A percentile compares a stretch with the other conserved stretches of the same genome.
Evolutionary conservation across 192 early-diverging fungal genomes (phyloP).

Genomic region (Backusella parvicylindrica): DNA sequence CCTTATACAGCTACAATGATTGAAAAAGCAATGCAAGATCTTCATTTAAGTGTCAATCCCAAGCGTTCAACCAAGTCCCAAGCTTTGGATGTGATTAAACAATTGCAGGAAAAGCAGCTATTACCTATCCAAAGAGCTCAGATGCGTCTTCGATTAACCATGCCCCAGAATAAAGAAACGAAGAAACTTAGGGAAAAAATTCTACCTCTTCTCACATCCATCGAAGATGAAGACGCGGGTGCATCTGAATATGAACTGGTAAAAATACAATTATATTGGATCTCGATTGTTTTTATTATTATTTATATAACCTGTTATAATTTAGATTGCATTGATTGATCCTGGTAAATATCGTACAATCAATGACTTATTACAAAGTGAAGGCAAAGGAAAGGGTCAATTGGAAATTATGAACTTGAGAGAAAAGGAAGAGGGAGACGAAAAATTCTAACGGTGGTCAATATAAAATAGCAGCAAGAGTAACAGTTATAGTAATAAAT

Average conservation of each 20-base stretch:
- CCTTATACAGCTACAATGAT: slow-evolving; percentile 98
- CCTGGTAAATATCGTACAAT: slow-evolving; percentile 88
- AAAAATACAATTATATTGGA: slow-evolving; percentile 9
- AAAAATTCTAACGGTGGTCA: slow-evolving; percentile 38
- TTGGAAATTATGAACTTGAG: slow-evolving; percentile 84
- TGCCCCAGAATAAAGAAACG: slow-evolving; percentile 76
- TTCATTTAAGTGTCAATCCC: slow-evolving; percentile 89
- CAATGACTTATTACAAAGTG: slow-evolving; percentile 77
- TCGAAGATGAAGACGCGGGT: slow-evolving; percentile 76
- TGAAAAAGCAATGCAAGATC: slow-evolving; percentile 94
- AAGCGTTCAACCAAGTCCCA: slow-evolving; percentile 88
- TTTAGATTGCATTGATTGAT: slow-evolving; percentile 78
- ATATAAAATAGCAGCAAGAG: no score
- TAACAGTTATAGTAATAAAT: slow-evolving; percentile 7
- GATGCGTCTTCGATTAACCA: slow-evolving; percentile 82
- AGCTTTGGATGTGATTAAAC: slow-evolving; percentile 92
- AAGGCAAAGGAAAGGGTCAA: slow-evolving; percentile 85
- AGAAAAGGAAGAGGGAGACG: slow-evolving; percentile 70
- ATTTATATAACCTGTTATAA: neutral
- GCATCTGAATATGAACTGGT: slow-evolving; percentile 86
- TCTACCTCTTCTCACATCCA: slow-evolving; percentile 49
- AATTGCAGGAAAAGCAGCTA: slow-evolving; percentile 82
- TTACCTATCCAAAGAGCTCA: slow-evolving; percentile 94
- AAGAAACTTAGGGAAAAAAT: slow-evolving; percentile 85
- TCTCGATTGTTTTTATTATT: neutral